Base-by-base conservation (phyloP, 345 rosid genomes). In the Clarkia xantiana region DNA sequence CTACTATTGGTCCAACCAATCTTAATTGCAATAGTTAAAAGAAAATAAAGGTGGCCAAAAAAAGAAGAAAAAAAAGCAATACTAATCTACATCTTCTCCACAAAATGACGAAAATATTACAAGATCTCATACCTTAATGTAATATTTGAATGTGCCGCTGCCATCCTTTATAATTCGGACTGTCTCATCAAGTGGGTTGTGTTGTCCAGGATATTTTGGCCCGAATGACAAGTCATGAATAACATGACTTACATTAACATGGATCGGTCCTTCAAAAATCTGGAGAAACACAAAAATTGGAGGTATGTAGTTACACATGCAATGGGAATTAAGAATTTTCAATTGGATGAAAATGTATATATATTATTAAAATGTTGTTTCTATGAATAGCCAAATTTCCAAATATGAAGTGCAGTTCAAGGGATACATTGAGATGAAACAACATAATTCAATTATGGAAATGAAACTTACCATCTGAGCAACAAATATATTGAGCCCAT, bases 131-230 rank as follows among this genome's bases (percentile, higher is more conserved):
- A 84, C 99, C 97, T 93, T 93, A 44, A 93, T 84, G 69, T 79
- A 93, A 64, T 93, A 87, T 61, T 93, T 87, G 79, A 93, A 93
- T 54, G 82, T 78, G 70, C 99, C 97, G 62, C 91, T 93, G 44
- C 84, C 53, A 11, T 70, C 76, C 49, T 65, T 95, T 61, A 87
- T 73, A 56, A 76, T 67, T 54, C 97, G 72, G 17, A 9, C 58
- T 1, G 94, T 93, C 49, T 63, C 97, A 64, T 93, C 97, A 51
- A 93, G 86, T 29, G 97, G 99, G 61, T 93, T 93, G 77, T 84
- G 97, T 63, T 84, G 54, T 57, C 99, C 97, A 1, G 94, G 99
- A 67, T 84, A 93, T 54, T 87, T 74, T 4, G 95, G 97, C 51
- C 99, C 97, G 66, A 93, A 93, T 50, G 99, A 78, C 61, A 93